Base-by-base conservation (phyloP, 495 filamentous ascomycete species). In the Lentithecium fluviatile region DNA sequence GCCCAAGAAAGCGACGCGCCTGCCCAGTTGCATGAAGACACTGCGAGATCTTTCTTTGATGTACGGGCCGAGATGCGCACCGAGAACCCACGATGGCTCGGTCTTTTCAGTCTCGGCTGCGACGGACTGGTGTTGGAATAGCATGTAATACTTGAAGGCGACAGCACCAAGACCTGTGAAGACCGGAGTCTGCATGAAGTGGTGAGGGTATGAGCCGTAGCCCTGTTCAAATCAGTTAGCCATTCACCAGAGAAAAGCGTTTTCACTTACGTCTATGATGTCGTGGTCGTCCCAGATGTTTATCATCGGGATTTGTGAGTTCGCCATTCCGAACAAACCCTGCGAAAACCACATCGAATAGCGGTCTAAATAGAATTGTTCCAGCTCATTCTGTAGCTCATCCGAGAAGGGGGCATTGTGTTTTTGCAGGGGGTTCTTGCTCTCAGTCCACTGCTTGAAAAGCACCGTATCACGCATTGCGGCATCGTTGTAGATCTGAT, bases 231-330 rank as follows among this genome's bases (percentile, higher is more conserved):
- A 6, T 32, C 50, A 15, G 25, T 69, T 60, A 71, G 62, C 29
- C 1, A 43, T 3, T 6, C 45, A 24, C 40, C 20, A 38, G 17
- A 3, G 23, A 6, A 5, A 3, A 10, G 42, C 6, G 6, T 64
- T 2, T 0, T 43, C 19, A 65, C 70, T 64, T 54, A 72, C 70
- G 73, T 98, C 93, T 62, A 98, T 94, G 66, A 97, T 95, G 64
- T 98, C 94, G 75, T 97, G 94, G 68, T 97, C 94, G 73, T 97
- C 94, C 78, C 88, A 97, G 62, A 98, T 89, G 72, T 98, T 98
- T 66, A 98, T 80, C 93, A 96, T 97, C 43, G 94, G 94, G 49
- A 98, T 97, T 70, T 97, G 94, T 7, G 88, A 87, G 65, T 87
- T 93, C 0, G 92, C 94, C 72, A 97, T 83, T 23, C 88, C 88